Evolutionary conservation across 495 filamentous ascomycete genomes (phyloP), one percentile per base, ranked within the genome.

Genomic region (Hyaloscypha bicolor): DNA sequence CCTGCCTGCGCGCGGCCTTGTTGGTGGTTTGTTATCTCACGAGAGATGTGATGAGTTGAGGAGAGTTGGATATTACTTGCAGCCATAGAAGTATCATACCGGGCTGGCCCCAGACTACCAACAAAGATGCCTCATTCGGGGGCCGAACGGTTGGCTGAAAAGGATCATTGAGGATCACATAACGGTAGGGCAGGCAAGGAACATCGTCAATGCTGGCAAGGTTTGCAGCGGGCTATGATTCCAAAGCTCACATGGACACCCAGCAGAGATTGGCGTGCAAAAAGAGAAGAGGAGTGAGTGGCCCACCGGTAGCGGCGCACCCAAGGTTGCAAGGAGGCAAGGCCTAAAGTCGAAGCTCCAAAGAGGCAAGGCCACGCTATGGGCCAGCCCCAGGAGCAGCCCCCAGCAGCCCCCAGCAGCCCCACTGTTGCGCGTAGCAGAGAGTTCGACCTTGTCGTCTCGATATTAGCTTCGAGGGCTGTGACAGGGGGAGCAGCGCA

Each of bases 1-100:
- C 65, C 58, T 67, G 65, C 56, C 63, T 69, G 66, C 59, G 52
- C 56, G 66, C 51, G 64, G 35, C 59, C 64, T 63, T 70, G 60
- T 69, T 69, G 69, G 72, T 68, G 55, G 68, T 69, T 65, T 70
- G 64, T 33, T 66, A 22, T 55, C 59, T 62, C n/a, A n/a, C 39
- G 37, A 63, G 66, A 59, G 60, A 69, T 67, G 67, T 65, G 71
- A 67, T 72, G 64, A 62, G 55, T 52, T 62, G 31, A 52, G 42
- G 22, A 29, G 53, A 63, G 63, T 63, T 69, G 63, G 63, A 48
- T 32, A 62, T 45, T 63, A 29, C 53, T 69, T 48, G 57, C 30
- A 64, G 45, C 32, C 55, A 70, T 6, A 22, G 48, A 61, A 37
- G 14, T 21, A 65, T 65, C 22, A 63, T 55, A 22, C 55, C 58